These are phyloP conservation scores for Santalum album DNA, from an alignment of 164 flowering plant species.

Conservation along the genomic window DNA sequence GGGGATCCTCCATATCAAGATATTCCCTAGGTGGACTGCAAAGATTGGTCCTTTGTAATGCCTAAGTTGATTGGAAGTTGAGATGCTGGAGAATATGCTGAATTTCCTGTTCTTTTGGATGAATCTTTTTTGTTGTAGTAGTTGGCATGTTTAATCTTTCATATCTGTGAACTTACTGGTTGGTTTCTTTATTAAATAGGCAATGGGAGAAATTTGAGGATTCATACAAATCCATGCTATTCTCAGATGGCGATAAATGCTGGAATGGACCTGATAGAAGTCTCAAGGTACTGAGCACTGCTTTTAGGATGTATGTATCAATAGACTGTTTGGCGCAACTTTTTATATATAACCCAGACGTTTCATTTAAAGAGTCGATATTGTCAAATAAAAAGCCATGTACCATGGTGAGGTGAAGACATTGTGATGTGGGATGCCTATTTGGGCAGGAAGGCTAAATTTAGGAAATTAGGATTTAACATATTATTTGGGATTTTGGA, in stretches of 20 bases:
- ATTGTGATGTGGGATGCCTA: too few species aligned
- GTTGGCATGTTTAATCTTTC: background rate
- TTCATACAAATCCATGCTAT: conserved; percentile 56
- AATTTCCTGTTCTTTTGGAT: too few species aligned
- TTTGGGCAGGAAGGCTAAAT: too few species aligned
- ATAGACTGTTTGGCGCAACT: background rate
- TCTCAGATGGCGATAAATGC: conserved; percentile 80
- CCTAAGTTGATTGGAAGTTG: too few species aligned
- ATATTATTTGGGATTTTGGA: too few species aligned
- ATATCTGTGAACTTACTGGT: background rate
- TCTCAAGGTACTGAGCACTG: conserved; percentile 52
- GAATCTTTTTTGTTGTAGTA: background rate
- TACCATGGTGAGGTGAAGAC: too few species aligned
- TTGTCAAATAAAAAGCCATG: too few species aligned
- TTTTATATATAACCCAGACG: background rate
- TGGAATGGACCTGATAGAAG: conserved; percentile 99
- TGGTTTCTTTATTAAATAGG: conserved; percentile 26
- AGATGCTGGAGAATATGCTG: too few species aligned
- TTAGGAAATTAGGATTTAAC: too few species aligned
- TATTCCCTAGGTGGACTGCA: background rate
- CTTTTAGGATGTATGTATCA: too few species aligned
- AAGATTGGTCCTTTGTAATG: too few species aligned
- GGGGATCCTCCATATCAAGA: background rate
- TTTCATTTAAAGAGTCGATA: too few species aligned
- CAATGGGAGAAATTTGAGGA: conserved; percentile 91